Conservation (phyloP, 495 filamentous ascomycete genomes). For the Penicillium cinerascens region DNA sequence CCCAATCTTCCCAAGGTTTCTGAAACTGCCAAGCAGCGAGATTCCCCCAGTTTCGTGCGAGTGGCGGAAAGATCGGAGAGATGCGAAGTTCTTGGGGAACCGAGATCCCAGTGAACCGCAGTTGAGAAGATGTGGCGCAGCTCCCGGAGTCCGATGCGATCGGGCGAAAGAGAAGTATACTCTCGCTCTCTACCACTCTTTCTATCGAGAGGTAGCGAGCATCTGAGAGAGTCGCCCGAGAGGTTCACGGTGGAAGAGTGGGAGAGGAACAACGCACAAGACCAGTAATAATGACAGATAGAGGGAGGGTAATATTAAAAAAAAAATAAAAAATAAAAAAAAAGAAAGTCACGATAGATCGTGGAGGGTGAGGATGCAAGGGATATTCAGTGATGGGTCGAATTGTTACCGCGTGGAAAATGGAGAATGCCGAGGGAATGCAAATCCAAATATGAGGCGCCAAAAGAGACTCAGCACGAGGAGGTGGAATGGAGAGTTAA, state of each 20-base stretch:
- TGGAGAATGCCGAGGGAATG: background rate
- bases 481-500: slow-evolving; percentile 12
- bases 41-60: slow-evolving; percentile 21
- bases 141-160: slow-evolving; percentile 4
- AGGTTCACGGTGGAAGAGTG: background rate
- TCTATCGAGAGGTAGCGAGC: background rate
- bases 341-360: slow-evolving; percentile 4
- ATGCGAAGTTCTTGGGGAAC: slow-evolving; percentile 7
- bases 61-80: slow-evolving; percentile 13
- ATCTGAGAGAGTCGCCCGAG: background rate
- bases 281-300: background rate
- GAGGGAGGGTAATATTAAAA: no score
- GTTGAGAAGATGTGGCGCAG: background rate
- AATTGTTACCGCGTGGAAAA: background rate
- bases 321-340: slow-evolving; percentile 4
- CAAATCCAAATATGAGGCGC: slow-evolving; percentile 1
- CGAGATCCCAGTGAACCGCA: slow-evolving; percentile 7
- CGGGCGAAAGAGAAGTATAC: background rate
- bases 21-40: background rate
- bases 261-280: background rate
- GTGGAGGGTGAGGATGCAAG: slow-evolving; percentile 1
- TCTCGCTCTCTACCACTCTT: background rate
- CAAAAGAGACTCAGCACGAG: slow-evolving; percentile 4
- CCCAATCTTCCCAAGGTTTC: no score
- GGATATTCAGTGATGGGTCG: slow-evolving; percentile 1